Base-by-base conservation (phyloP, 2,329 filamentous ascomycete species). In the Ilyonectria destructans region DNA sequence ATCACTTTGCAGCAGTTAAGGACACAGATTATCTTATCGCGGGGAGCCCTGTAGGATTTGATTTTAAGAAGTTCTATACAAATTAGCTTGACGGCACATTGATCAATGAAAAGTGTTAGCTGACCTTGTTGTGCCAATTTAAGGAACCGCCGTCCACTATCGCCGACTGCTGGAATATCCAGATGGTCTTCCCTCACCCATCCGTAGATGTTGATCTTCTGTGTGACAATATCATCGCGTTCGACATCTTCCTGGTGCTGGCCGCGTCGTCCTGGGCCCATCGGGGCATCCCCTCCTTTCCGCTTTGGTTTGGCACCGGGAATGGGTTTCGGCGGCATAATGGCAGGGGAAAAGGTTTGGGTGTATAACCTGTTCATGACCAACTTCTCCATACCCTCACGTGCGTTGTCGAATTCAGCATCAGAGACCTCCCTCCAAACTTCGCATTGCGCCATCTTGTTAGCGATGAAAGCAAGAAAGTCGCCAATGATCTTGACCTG, bases 1-100 rank as follows among this genome's bases (percentile, higher is more conserved):
- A 99, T 98, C 70, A 99, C 97, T 82, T 99, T 99, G 89, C 96
- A 99, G 83, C 95, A 98, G 82, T 99, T 99, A 63, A 99, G 84
- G 52, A 98, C 94, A 80, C 96, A 99, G 57, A 99, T 98, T 62
- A 99, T 96, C 82, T 99, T 99, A 85, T 99, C 96, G 75, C 96
- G 87, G 4, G 96, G 96, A n/a, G 96, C 96, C 73, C 97, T 90
- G 79, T 99, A 99, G 9, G 93, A 96, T 77, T 96, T 97, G 77
- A 99, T 98, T 81, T 99, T 99, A 43, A 97, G 84, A 15, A 99
- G 86, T 81, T 99, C 96, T 94, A 78, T 19, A n/a, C 35, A 77
- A 70, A 19, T 60, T n/a, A 62, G 65, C 76, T 61, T 77, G 68
- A 17, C 12, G 45, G 26, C n/a, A 21, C 15, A 5, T 17, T 43